Conservation (phyloP, 2,329 filamentous ascomycete genomes). For the Cercospora sp. region DNA sequence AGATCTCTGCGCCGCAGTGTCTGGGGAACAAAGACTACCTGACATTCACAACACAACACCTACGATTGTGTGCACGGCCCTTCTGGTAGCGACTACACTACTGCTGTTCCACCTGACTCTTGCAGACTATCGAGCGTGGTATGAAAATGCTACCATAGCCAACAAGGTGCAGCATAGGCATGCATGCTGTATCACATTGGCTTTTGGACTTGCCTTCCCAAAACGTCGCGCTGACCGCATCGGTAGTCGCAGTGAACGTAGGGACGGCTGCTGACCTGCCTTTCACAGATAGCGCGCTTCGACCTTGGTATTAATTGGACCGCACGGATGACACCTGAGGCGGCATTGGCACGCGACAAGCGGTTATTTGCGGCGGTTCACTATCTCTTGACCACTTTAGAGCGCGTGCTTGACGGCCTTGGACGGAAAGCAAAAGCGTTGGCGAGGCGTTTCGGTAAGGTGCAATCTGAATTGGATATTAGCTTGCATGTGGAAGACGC, state of each 20-base stretch:
- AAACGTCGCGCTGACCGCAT: neutral
- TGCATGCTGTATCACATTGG: neutral
- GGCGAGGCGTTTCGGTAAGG: neutral
- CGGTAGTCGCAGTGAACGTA: neutral
- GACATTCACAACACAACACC: neutral
- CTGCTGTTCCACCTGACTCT: neutral
- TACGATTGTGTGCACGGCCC: neutral
- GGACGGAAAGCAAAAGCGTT: neutral
- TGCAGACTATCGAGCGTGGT: neutral
- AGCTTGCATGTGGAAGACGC: conserved; percentile 1
- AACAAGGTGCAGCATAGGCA: neutral
- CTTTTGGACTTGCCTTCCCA: neutral
- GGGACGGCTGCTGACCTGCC: conserved; percentile 3
- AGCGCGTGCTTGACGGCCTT: conserved; percentile 8
- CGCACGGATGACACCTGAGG: neutral
- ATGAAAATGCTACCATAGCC: neutral
- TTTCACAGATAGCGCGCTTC: conserved; percentile 8
- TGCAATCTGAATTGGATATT: neutral
- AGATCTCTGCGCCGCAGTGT: neutral
- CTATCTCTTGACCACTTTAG: neutral
- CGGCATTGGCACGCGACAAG: neutral
- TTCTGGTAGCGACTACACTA: neutral
- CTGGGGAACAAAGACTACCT: neutral
- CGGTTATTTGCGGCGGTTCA: neutral
- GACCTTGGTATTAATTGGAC: neutral